phyloP scores from a whole-genome alignment of 148 eudicot genomes.

The Vaccinium myrtillus region DNA sequence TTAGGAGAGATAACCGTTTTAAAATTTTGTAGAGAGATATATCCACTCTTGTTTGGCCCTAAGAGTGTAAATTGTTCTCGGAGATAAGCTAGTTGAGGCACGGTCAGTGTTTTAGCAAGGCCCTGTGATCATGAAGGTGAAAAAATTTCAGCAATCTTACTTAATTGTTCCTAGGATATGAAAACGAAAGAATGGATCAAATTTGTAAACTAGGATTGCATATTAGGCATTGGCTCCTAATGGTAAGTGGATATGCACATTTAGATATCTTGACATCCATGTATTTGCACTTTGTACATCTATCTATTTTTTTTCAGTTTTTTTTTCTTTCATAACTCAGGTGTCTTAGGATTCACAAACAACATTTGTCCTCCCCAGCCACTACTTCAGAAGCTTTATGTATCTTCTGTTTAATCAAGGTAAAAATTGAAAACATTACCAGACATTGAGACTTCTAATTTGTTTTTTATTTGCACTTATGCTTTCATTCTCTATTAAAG shows the following conservation, averaged over 20 bases:
- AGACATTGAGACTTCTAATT: background rate
- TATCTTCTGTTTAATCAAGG: background rate
- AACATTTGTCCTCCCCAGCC: background rate
- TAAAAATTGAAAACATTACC: background rate
- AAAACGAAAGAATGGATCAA: background rate
- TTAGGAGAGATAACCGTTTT: conserved; percentile 45
- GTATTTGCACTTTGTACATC: background rate
- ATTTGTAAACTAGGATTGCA: background rate
- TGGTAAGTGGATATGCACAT: background rate
- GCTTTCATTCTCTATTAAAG: background rate
- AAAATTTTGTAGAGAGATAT: conserved; percentile 64
- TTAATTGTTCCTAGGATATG: background rate
- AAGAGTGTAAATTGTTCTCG: conserved; percentile 80
- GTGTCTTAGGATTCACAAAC: background rate
- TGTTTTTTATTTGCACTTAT: background rate
- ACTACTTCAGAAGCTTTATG: background rate
- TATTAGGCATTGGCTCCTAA: background rate
- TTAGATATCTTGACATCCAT: background rate
- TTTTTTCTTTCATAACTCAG: background rate
- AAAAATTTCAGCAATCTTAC: conserved; percentile 12
- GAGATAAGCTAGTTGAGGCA: conserved; percentile 68
- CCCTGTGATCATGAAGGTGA: conserved; percentile 49
- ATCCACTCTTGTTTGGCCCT: conserved; percentile 82
- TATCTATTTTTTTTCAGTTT: background rate
- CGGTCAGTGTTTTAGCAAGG: conserved; percentile 78